A percentile compares a stretch with the other conserved stretches of the same genome.
Evolutionary conservation across 371 early-diverging fungal genomes (phyloP).

Genomic region (Actinomortierella ambigua): DNA sequence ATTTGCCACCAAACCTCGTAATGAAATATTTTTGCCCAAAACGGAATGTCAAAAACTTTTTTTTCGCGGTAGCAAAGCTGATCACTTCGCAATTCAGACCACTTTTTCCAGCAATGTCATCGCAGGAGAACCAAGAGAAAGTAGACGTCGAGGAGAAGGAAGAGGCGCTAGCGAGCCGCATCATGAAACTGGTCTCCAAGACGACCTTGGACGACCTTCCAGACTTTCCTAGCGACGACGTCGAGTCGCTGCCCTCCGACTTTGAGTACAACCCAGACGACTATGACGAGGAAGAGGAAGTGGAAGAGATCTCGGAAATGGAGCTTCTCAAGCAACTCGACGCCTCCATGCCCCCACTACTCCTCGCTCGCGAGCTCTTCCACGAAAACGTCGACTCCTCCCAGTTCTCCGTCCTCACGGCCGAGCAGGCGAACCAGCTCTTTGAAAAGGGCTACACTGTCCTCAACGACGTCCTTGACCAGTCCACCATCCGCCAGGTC

Average conservation of each 20-base stretch:
- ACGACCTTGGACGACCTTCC: conserved; percentile 47
- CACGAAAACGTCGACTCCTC: conserved; percentile 52
- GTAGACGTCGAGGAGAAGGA: conserved; percentile 30
- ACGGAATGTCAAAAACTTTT: too few relatives aligned
- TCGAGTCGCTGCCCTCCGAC: conserved; percentile 64
- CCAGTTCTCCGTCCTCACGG: conserved; percentile 34
- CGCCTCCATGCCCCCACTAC: conserved; percentile 52
- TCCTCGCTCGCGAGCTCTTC: conserved; percentile 56
- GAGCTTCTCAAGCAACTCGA: conserved; percentile 58
- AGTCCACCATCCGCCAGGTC: conserved; percentile 39
- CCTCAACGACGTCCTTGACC: conserved; percentile 55
- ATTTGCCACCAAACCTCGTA: too few relatives aligned
- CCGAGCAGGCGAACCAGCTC: conserved; percentile 52
- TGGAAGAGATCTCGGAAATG: conserved; percentile 61
- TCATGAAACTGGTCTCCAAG: conserved; percentile 41
- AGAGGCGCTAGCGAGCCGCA: conserved; percentile 36
- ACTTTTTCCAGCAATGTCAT: too few relatives aligned
- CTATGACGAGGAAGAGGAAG: conserved; percentile 50
- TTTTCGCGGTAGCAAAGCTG: too few relatives aligned
- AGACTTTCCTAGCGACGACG: conserved; percentile 60
- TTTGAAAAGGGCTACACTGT: conserved; percentile 60
- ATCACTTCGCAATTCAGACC: too few relatives aligned
- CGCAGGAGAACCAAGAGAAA: conserved; percentile 1
- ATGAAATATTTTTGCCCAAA: too few relatives aligned
- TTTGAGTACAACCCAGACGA: conserved; percentile 59